Evolutionary conservation across 1,284 basidiomycete genomes (phyloP).

Genomic region (Leccinum variabile): DNA sequence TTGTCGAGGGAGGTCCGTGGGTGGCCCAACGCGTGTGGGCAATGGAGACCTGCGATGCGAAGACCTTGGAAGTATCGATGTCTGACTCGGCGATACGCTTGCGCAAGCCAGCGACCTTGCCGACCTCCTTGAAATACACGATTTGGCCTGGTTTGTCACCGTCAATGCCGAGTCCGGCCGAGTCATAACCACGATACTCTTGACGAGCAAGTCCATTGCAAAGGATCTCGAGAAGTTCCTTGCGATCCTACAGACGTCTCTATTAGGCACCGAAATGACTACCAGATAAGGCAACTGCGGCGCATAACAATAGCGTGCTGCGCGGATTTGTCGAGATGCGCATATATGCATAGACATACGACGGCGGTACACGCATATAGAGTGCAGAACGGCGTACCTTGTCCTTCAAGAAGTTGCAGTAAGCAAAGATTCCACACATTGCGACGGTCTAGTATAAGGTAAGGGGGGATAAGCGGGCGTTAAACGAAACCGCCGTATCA

Average conservation of each 20-base stretch:
- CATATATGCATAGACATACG: conserved; percentile 16
- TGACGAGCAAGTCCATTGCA: conserved; percentile 91
- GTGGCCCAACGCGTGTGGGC: conserved; percentile 99
- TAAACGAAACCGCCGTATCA: neutral
- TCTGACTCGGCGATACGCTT: conserved; percentile 83
- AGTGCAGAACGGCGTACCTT: conserved; percentile 56
- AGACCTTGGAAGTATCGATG: conserved; percentile 81
- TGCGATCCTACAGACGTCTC: conserved; percentile 68
- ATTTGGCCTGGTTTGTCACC: conserved; percentile 83
- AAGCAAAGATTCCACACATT: conserved; percentile 96
- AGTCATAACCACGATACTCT: conserved; percentile 99
- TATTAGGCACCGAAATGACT: conserved; percentile 20
- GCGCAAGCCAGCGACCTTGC: conserved; percentile 94
- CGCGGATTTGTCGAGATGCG: conserved; percentile 1
- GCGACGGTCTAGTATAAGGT: conserved; percentile 18
- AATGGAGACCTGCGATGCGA: conserved; percentile 91
- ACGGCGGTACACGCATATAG: conserved; percentile 1
- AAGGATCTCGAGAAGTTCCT: conserved; percentile 90
- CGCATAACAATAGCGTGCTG: neutral
- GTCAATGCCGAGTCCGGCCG: conserved; percentile 93
- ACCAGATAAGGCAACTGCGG: conserved; percentile 23
- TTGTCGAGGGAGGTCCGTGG: conserved; percentile 87
- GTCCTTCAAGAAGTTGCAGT: conserved; percentile 91
- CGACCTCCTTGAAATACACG: conserved; percentile 96
- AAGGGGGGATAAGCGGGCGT: conserved; percentile 1